Evolutionary conservation across 2,329 filamentous ascomycete species (phyloP).

Genomic region (Myriangium duriaei): DNA sequence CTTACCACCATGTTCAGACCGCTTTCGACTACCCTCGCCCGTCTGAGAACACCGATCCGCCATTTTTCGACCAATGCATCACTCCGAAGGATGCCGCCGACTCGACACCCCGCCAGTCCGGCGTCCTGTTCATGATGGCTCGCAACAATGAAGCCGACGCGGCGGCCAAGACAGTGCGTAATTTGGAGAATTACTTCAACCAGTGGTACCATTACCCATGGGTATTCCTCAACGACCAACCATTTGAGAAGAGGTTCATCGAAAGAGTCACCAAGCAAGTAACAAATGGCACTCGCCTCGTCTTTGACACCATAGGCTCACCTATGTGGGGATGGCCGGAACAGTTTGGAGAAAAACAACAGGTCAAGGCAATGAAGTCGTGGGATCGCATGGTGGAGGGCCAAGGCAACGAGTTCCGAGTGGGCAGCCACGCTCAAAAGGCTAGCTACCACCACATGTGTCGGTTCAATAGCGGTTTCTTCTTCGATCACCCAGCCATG

Average conservation of each 20-base stretch:
- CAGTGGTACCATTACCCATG: constrained; percentile 36
- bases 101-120: constrained; percentile 27
- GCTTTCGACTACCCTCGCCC: neutral
- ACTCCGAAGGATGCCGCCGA: neutral
- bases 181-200: constrained; percentile 35
- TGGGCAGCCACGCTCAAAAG: constrained; percentile 10
- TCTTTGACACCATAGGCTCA: constrained; percentile 32
- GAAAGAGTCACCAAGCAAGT: constrained; percentile 23
- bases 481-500: constrained; percentile 29
- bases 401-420: constrained; percentile 6
- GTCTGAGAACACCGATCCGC: neutral
- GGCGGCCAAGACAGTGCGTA: constrained; percentile 29
- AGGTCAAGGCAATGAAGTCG: constrained; percentile 3
- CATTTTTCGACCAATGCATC: constrained; percentile 3
- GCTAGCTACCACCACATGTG: constrained; percentile 29
- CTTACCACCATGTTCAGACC: constrained; percentile 6
- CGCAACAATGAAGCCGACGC: constrained; percentile 32
- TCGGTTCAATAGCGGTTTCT: constrained; percentile 28
- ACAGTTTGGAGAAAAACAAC: constrained; percentile 12
- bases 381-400: constrained; percentile 4
- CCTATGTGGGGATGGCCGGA: constrained; percentile 32
- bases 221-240: constrained; percentile 36
- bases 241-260: constrained; percentile 30
- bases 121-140: constrained; percentile 35
- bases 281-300: constrained; percentile 11